phyloP scores from a whole-genome alignment of 805 yeast species.

The Ogataea glucozyma region DNA sequence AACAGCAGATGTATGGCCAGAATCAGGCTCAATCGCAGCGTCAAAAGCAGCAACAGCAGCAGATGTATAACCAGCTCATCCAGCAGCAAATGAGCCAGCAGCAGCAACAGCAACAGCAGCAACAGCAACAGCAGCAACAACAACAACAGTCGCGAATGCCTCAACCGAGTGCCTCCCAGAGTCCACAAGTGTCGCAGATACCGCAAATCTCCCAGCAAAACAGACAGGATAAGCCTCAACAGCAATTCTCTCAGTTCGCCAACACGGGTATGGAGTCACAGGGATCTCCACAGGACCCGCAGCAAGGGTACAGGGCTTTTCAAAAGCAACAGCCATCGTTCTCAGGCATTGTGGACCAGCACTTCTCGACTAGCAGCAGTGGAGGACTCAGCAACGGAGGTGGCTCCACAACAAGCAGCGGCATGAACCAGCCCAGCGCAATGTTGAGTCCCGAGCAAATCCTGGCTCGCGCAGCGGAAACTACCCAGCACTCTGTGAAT shows the following conservation, averaged over 20 bases:
- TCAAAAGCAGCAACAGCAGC: slow-evolving; percentile 7
- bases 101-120: slow-evolving; percentile 11
- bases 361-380: slow-evolving; percentile 10
- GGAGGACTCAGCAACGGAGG: slow-evolving; percentile 9
- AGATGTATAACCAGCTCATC: slow-evolving; percentile 5
- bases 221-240: slow-evolving; percentile 20
- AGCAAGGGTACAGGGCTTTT: slow-evolving; percentile 30
- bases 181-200: slow-evolving; percentile 2
- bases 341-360: slow-evolving; percentile 12
- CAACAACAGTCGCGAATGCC: slow-evolving; percentile 7
- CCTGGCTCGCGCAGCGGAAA: slow-evolving; percentile 34
- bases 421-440: slow-evolving; percentile 13
- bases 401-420: slow-evolving; percentile 9
- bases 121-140: slow-evolving; percentile 5
- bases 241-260: slow-evolving; percentile 18
- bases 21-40: slow-evolving; percentile 28
- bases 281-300: slow-evolving; percentile 32
- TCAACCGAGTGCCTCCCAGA: slow-evolving; percentile 22
- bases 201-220: slow-evolving; percentile 10
- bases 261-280: slow-evolving; percentile 27
- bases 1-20: slow-evolving; percentile 21
- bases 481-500: slow-evolving; percentile 8
- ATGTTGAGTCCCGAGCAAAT: slow-evolving; percentile 38
- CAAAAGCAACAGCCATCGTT: slow-evolving; percentile 19
- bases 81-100: slow-evolving; percentile 11